Percentiles rank a stretch among this genome's conserved stretches.
These are phyloP conservation scores for Eimeria zaria DNA, from an alignment of 169 alveolate species.

Conservation along the genomic window DNA sequence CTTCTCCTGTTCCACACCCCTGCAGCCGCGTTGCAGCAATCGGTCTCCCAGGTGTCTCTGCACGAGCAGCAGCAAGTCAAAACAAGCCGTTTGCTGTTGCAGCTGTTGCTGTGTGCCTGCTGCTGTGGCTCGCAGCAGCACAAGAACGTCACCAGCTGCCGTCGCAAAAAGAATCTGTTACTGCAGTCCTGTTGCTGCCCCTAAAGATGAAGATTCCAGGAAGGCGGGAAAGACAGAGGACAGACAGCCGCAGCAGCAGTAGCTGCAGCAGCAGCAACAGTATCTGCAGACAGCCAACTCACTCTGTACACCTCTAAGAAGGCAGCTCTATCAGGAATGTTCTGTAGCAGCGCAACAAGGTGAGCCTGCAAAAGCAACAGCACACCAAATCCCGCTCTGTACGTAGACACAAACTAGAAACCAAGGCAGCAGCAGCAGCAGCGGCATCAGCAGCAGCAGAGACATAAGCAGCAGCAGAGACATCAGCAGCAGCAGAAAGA, in stretches of 20 bases:
- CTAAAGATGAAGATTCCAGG: neutral
- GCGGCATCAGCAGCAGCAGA: constrained; percentile 8
- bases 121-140: neutral
- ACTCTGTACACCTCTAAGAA: constrained; percentile 31
- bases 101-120: constrained; percentile 15
- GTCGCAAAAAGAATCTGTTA: no score
- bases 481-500: neutral
- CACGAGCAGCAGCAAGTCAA: constrained; percentile 1
- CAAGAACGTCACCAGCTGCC: constrained; percentile 1
- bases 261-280: constrained; percentile 14
- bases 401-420: no score
- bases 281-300: neutral
- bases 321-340: constrained; percentile 36
- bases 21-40: constrained; percentile 47
- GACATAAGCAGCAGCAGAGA: neutral
- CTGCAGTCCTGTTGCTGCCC: constrained; percentile 5
- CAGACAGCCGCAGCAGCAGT: constrained; percentile 19
- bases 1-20: constrained; percentile 22
- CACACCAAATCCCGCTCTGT: no score
- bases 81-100: neutral
- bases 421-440: neutral
- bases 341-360: constrained; percentile 51
- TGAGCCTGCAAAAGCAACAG: constrained; percentile 25
- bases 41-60: constrained; percentile 51
- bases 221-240: no score